Evolutionary conservation across 2,329 filamentous ascomycete species (phyloP), one percentile per base, ranked within the genome.

Genomic region (Grosmannia penicillata): DNA sequence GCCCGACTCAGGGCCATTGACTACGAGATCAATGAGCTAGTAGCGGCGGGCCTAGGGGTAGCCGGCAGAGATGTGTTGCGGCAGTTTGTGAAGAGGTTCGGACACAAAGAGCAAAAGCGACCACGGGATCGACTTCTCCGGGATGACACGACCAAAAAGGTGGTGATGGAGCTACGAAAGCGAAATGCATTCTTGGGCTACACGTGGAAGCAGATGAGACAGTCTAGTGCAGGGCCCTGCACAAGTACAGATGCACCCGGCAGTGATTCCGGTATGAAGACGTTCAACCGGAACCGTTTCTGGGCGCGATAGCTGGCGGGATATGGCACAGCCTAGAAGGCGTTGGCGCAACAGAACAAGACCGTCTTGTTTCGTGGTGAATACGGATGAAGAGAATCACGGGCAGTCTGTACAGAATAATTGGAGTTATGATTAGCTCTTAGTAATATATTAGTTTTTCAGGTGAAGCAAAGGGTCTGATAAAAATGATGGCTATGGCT

Each of bases 171-270:
- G 47, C 69, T 91, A 46, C 72, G 91, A 42, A 93, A 89, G 58
- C 72, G 70, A 53, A 81, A 73, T 21, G 86, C 85, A 0, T 96
- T 96, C 56, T 59, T 93, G 44, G 89, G 89, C 1, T 98, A 98
- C 54, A 84, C 82, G 2, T 96, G 91, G 66, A 72, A 76, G 11
- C 64, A 76, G 33, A 65, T 65, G 40, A 45, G 44, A 36, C 34
- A 32, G 25, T 38, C 37, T 10, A 21, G 23, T 26, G 39, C 27
- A 27, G n/a, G n/a, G n/a, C n/a, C n/a, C n/a, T n/a, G n/a, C n/a
- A n/a, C n/a, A n/a, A n/a, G n/a, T n/a, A n/a, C n/a, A n/a, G 24
- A 22, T n/a, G 36, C 24, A 5, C 25, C 21, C 4, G 44, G 49
- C 36, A 36, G 45, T 7, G 44, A 39, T 14, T 36, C 43, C 4